phyloP scores from a whole-genome alignment of 495 filamentous ascomycete species.

The Penicillium dipodomyicola region DNA sequence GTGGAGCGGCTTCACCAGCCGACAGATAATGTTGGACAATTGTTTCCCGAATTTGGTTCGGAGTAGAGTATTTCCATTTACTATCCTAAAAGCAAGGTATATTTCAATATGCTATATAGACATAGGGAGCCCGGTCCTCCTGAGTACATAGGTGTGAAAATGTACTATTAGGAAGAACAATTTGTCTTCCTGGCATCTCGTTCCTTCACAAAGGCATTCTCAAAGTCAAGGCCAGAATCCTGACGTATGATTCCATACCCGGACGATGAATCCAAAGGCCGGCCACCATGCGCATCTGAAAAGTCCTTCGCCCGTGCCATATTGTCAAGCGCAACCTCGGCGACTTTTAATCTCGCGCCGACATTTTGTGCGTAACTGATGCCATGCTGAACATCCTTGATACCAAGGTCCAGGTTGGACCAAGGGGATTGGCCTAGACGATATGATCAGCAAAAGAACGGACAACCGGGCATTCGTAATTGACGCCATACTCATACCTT shows the following conservation, averaged over 20 bases:
- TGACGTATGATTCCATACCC: constrained; percentile 14
- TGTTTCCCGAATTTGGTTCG: too few relatives aligned
- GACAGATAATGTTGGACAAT: too few relatives aligned
- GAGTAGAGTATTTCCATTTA: too few relatives aligned
- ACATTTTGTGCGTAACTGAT: constrained; percentile 8
- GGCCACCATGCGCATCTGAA: constrained; percentile 5
- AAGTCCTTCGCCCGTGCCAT: constrained; percentile 11
- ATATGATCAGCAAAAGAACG: neutral
- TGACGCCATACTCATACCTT: constrained; percentile 7
- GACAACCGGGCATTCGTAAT: too few relatives aligned
- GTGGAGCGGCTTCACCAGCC: too few relatives aligned
- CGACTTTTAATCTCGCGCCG: constrained; percentile 13
- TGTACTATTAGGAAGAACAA: neutral
- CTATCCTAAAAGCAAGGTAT: too few relatives aligned
- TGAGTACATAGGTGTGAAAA: neutral
- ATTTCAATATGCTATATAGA: too few relatives aligned
- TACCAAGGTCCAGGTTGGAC: constrained; percentile 15
- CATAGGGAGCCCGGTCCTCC: too few relatives aligned
- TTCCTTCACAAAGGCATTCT: constrained; percentile 13
- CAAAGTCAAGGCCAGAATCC: constrained; percentile 17
- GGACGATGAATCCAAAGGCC: constrained; percentile 15
- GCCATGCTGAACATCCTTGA: constrained; percentile 15
- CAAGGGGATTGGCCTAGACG: constrained; percentile 8
- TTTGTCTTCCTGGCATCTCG: constrained; percentile 3
- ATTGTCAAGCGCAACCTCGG: constrained; percentile 13